phyloP scores from a whole-genome alignment of 2,329 filamentous ascomycete genomes.

The Fusarium proliferatum region DNA sequence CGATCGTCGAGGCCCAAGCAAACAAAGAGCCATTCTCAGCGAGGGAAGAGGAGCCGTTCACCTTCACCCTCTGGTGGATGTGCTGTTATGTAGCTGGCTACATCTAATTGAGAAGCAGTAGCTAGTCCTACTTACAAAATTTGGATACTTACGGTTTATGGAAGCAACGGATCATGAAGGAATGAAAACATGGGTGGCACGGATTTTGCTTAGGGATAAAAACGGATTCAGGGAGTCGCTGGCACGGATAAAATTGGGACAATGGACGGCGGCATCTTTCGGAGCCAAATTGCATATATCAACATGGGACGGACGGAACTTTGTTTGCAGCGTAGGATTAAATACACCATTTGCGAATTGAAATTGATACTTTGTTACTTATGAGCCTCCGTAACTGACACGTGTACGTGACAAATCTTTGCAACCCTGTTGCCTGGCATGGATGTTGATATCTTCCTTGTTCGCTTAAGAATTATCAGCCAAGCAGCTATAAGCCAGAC shows the following conservation, averaged over 20 bases:
- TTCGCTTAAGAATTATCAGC: not conserved
- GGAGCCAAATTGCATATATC: constrained; percentile 13
- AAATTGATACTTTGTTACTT: not conserved
- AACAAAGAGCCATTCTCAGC: not conserved
- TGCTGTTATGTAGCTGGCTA: constrained; percentile 29
- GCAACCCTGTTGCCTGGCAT: not conserved
- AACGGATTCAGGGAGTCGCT: not conserved
- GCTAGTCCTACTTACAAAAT: not conserved
- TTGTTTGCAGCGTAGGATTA: not conserved
- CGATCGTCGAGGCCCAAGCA: constrained; percentile 11
- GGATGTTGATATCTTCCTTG: not conserved
- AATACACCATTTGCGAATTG: not conserved
- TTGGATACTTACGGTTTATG: not conserved
- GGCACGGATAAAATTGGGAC: constrained; percentile 3
- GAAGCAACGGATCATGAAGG: not conserved
- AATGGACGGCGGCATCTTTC: not conserved
- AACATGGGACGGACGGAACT: not conserved
- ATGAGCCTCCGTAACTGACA: not conserved
- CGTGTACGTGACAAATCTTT: not conserved
- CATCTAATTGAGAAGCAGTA: not conserved
- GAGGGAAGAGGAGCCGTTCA: constrained; percentile 11
- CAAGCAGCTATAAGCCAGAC: constrained; percentile 17
- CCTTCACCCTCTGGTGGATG: constrained; percentile 15
- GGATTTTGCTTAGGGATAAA: not conserved
- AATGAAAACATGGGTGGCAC: not conserved